phyloP scores from a whole-genome alignment of 306 rosid species.

The Quercus gilva region DNA sequence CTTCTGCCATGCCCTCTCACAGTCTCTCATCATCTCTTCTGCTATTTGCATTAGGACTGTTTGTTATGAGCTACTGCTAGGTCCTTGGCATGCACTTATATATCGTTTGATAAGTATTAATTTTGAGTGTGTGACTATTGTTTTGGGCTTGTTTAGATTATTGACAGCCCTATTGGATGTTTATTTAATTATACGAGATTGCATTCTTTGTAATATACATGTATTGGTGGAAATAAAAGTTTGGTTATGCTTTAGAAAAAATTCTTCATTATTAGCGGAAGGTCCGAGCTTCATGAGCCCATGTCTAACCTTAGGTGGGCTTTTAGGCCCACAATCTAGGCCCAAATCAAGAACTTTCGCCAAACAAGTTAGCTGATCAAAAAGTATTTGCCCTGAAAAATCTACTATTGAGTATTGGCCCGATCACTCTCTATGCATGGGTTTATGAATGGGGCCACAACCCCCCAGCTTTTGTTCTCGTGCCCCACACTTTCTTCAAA shows the following conservation, averaged over 20 bases:
- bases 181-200: background rate
- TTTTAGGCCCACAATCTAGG: too few relatives aligned
- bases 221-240: slow-evolving; percentile 14
- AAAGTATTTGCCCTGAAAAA: too few relatives aligned
- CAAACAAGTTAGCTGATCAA: too few relatives aligned
- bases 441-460: too few relatives aligned
- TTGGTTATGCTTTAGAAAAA: background rate
- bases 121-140: slow-evolving; percentile 20
- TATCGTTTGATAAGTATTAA: slow-evolving; percentile 18
- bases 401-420: too few relatives aligned
- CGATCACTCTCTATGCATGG: too few relatives aligned
- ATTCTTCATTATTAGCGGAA: too few relatives aligned
- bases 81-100: background rate
- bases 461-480: too few relatives aligned
- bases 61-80: slow-evolving; percentile 42
- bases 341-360: too few relatives aligned
- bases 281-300: too few relatives aligned
- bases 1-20: slow-evolving; percentile 43
- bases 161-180: slow-evolving; percentile 21
- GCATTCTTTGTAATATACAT: slow-evolving; percentile 14
- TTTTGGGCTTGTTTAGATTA: slow-evolving; percentile 4
- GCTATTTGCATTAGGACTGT: slow-evolving; percentile 36
- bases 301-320: too few relatives aligned
- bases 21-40: slow-evolving; percentile 38
- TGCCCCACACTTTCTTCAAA: too few relatives aligned